Evolutionary conservation across 768 basidiomycete species (phyloP).

Genomic region (Boletus sensibilis): DNA sequence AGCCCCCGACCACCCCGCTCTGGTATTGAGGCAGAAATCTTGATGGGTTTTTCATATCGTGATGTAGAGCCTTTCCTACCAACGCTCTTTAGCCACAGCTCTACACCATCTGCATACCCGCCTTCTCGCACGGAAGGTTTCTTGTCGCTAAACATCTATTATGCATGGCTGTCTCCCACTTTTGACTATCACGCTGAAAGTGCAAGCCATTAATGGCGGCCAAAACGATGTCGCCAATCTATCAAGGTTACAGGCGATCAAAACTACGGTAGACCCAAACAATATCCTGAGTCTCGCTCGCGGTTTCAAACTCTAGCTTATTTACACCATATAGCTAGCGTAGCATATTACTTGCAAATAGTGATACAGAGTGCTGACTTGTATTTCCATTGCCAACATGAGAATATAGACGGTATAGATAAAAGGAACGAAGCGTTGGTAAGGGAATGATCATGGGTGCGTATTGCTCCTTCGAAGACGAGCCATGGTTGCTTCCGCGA

Average conservation of each 20-base stretch:
- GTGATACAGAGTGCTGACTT: neutral
- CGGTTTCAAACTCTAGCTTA: conserved; percentile 47
- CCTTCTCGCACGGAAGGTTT: conserved; percentile 35
- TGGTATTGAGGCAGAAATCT: neutral
- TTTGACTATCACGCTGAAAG: conserved; percentile 29
- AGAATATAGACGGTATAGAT: neutral
- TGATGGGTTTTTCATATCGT: neutral
- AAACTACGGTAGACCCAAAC: conserved; percentile 46
- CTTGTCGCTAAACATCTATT: conserved; percentile 46
- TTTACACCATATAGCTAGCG: neutral
- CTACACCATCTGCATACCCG: neutral
- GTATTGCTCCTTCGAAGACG: conserved; percentile 13
- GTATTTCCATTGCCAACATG: neutral
- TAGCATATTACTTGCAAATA: conserved; percentile 3
- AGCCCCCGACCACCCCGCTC: neutral
- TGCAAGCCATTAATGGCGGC: conserved; percentile 42
- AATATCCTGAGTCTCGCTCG: conserved; percentile 60
- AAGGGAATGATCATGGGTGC: conserved; percentile 7
- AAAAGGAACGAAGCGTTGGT: neutral
- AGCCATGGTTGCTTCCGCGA: conserved; percentile 10
- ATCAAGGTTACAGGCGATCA: conserved; percentile 37
- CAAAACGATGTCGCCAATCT: conserved; percentile 38
- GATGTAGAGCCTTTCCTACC: conserved; percentile 38
- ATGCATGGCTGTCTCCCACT: neutral
- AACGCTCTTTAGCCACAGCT: neutral